A percentile compares a stretch with the other conserved stretches of the same genome.
These are phyloP conservation scores for Dendrobium chrysotoxum DNA, from an alignment of 106 monocot genomes.

Conservation along the genomic window DNA sequence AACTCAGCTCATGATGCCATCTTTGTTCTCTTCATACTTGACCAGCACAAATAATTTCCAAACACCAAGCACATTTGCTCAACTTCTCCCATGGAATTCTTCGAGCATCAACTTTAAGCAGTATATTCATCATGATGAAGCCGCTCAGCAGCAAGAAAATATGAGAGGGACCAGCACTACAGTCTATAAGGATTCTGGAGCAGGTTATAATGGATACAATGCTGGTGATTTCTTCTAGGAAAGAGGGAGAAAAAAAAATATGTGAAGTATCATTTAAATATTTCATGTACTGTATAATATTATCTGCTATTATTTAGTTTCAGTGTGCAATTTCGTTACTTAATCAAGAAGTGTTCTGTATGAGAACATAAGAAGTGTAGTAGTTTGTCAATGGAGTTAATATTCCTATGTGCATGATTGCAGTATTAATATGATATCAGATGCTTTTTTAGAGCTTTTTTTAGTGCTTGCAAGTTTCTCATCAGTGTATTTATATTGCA, in stretches of 20 bases:
- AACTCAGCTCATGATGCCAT: not conserved
- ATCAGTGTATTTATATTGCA: too few species aligned
- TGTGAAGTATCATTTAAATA: too few species aligned
- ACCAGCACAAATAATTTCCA: not conserved
- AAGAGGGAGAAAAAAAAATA: not conserved
- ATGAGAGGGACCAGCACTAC: not conserved
- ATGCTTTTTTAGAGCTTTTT: too few species aligned
- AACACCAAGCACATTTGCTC: not conserved
- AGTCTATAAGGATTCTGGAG: not conserved
- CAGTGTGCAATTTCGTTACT: too few species aligned
- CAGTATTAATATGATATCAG: too few species aligned
- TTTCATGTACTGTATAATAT: too few species aligned
- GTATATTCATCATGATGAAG: not conserved
- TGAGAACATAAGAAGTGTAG: too few species aligned
- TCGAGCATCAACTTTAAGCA: not conserved
- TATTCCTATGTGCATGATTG: too few species aligned
- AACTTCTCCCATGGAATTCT: not conserved
- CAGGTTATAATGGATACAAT: not conserved
- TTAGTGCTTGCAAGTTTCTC: too few species aligned
- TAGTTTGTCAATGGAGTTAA: too few species aligned
- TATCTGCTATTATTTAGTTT: too few species aligned
- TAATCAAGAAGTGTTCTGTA: too few species aligned
- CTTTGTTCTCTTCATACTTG: not conserved
- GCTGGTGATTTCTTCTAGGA: not conserved
- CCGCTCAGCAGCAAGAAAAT: not conserved